These are phyloP conservation scores for Asterophora lycoperdoides DNA, from an alignment of 768 basidiomycete genomes.

Conservation along the genomic window DNA sequence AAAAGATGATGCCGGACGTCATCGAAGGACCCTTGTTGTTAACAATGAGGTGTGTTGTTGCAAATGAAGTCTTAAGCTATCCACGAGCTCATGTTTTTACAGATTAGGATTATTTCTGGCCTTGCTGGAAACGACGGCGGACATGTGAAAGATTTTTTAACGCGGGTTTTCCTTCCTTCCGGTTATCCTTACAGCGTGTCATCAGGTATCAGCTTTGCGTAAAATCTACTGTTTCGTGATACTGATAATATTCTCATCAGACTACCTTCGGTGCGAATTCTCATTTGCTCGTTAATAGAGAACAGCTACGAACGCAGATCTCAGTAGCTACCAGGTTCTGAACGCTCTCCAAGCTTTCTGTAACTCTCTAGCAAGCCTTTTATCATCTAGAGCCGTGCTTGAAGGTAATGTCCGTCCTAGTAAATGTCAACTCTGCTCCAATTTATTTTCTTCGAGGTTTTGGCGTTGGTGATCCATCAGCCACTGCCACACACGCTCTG, in stretches of 20 bases:
- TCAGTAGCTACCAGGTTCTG: slow-evolving; percentile 61
- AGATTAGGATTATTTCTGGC: slow-evolving; percentile 8
- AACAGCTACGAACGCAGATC: slow-evolving; percentile 1
- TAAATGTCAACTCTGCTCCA: background rate
- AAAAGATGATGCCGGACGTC: slow-evolving; percentile 19
- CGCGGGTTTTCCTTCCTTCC: slow-evolving; percentile 54
- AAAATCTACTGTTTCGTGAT: background rate
- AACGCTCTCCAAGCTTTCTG: slow-evolving; percentile 70
- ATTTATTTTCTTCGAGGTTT: slow-evolving; percentile 37
- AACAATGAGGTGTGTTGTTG: slow-evolving; percentile 12
- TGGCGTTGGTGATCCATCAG: slow-evolving; percentile 66
- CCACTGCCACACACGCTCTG: slow-evolving; percentile 62
- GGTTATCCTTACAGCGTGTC: slow-evolving; percentile 62
- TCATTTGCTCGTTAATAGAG: background rate
- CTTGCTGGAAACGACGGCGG: slow-evolving; percentile 1
- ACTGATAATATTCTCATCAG: slow-evolving; percentile 24
- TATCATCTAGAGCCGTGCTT: slow-evolving; percentile 63
- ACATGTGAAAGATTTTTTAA: slow-evolving; percentile 26
- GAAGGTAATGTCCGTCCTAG: slow-evolving; percentile 41
- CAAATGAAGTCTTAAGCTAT: background rate
- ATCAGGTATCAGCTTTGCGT: slow-evolving; percentile 35
- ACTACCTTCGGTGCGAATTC: slow-evolving; percentile 49
- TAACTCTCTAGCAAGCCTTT: slow-evolving; percentile 56
- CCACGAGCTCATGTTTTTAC: background rate
- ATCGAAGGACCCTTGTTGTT: slow-evolving; percentile 6